A percentile compares a stretch with the other conserved stretches of the same genome.
phyloP scores from a whole-genome alignment of 106 monocot species.

The Dioscorea alata region DNA sequence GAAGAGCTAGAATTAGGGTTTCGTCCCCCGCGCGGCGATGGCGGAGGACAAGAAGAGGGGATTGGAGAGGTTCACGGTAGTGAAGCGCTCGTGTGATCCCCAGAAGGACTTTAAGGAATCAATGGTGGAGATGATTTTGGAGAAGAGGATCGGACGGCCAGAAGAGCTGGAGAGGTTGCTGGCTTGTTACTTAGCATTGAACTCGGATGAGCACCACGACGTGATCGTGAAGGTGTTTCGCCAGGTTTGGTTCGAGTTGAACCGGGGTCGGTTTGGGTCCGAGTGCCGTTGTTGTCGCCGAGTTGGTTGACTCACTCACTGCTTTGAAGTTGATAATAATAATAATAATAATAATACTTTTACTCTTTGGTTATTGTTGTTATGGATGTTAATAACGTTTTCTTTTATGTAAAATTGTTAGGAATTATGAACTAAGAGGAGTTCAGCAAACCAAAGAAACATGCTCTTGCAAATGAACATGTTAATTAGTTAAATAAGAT shows the following conservation, averaged over 20 bases:
- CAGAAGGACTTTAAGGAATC: conserved; percentile 73
- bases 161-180: conserved; percentile 73
- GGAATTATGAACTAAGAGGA: not conserved
- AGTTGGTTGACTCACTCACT: not conserved
- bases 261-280: not conserved
- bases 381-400: not conserved
- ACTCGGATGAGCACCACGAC: conserved; percentile 77
- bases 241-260: conserved; percentile 69
- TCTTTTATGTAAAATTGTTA: no score
- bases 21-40: conserved; percentile 16
- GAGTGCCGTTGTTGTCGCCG: not conserved
- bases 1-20: conserved; percentile 25
- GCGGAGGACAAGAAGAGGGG: not conserved
- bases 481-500: no score
- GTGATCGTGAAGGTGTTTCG: conserved; percentile 72
- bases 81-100: conserved; percentile 60
- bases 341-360: not conserved
- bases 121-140: conserved; percentile 80
- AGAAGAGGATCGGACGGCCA: conserved; percentile 48
- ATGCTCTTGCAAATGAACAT: no score
- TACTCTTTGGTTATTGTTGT: no score
- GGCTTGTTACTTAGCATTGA: conserved; percentile 67
- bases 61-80: conserved; percentile 61
- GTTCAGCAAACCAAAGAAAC: no score
- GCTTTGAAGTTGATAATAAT: not conserved